phyloP scores from a whole-genome alignment of 148 eudicot species.

The Vaccinium myrtillus region DNA sequence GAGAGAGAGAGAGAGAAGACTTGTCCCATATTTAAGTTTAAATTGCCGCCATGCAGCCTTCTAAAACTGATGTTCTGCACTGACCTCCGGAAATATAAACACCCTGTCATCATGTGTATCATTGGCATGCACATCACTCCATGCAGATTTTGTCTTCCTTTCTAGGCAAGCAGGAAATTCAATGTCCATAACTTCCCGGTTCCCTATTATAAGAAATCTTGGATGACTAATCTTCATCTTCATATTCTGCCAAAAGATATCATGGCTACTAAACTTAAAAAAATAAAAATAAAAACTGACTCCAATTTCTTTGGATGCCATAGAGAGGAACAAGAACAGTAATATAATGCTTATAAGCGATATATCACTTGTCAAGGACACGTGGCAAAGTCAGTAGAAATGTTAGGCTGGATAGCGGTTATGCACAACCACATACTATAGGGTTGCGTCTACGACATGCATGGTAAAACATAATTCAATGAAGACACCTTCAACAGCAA shows the following conservation, averaged over 20 bases:
- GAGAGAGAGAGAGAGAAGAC: conserved; percentile 8
- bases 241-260: conserved; percentile 62
- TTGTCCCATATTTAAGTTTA: conserved; percentile 8
- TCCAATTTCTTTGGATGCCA: background rate
- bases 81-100: conserved; percentile 82
- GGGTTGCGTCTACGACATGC: background rate
- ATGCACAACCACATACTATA: background rate
- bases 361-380: background rate
- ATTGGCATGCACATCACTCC: conserved; percentile 16
- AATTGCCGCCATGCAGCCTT: background rate
- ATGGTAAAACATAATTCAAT: background rate
- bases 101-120: conserved; percentile 16
- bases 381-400: background rate
- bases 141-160: conserved; percentile 29
- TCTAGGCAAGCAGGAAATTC: conserved; percentile 74
- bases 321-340: background rate
- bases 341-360: background rate
- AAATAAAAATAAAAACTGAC: background rate
- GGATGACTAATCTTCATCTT: conserved; percentile 83
- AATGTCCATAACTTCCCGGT: conserved; percentile 47
- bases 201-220: conserved; percentile 67
- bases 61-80: conserved; percentile 14
- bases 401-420: background rate
- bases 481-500: conserved; percentile 4
- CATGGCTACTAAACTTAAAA: conserved; percentile 9